Percentiles rank a stretch among this genome's conserved stretches.
Evolutionary conservation across 202 grass and related monocot genomes (phyloP).

Genomic region (Dendrocalamus latiflorus): DNA sequence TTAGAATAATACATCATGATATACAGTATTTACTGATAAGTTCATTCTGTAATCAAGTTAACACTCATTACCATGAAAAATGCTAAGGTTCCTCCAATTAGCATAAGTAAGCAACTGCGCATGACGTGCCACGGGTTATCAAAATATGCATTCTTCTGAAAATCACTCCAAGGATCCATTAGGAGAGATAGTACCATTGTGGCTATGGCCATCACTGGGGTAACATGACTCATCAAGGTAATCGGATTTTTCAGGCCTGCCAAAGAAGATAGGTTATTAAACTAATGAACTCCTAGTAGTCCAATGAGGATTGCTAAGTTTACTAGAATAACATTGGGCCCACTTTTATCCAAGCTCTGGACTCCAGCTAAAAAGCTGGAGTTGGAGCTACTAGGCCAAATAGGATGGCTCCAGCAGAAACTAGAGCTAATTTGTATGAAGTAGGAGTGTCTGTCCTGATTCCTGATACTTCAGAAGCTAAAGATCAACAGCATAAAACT

Average conservation of each 20-base stretch:
- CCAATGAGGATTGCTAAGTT: constrained; percentile 5
- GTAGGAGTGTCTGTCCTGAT: background rate
- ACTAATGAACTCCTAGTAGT: constrained; percentile 10
- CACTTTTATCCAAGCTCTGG: constrained; percentile 8
- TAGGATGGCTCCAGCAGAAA: constrained; percentile 10
- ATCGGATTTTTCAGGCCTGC: constrained; percentile 96
- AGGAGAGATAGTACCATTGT: constrained; percentile 87
- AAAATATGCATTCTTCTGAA: constrained; percentile 81
- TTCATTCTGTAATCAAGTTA: constrained; percentile 23
- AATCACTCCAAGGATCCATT: constrained; percentile 94
- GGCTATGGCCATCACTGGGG: constrained; percentile 86
- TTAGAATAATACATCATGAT: constrained; percentile 24
- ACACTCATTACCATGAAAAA: constrained; percentile 88
- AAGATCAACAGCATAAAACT: constrained; percentile 5
- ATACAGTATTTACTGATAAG: constrained; percentile 8
- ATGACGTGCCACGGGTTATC: constrained; percentile 78
- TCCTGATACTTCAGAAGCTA: constrained; percentile 21
- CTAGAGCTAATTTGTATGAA: constrained; percentile 7
- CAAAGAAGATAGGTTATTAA: constrained; percentile 18
- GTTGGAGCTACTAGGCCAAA: background rate
- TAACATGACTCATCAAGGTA: constrained; percentile 93
- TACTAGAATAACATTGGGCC: background rate
- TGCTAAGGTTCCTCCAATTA: constrained; percentile 78
- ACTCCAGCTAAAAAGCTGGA: background rate
- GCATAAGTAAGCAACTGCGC: constrained; percentile 87